These are phyloP conservation scores for Chrysoporthe cubensis DNA, from an alignment of 2,329 filamentous ascomycete genomes.

Conservation along the genomic window DNA sequence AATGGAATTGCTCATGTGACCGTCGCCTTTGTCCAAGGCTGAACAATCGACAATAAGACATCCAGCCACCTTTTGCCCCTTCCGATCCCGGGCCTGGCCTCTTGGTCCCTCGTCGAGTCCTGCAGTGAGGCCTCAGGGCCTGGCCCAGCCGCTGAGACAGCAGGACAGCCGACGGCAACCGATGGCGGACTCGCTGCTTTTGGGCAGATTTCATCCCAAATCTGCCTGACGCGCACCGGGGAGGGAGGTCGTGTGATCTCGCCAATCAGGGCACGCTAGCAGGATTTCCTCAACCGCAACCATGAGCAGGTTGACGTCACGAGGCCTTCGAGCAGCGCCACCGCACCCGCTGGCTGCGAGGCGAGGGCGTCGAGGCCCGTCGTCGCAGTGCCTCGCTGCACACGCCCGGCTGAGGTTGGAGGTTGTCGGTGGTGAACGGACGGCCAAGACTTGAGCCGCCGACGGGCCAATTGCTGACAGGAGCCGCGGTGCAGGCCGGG, in stretches of 20 bases:
- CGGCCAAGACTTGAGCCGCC: neutral
- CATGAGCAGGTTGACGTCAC: neutral
- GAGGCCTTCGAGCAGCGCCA: neutral
- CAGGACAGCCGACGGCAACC: neutral
- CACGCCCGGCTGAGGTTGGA: neutral
- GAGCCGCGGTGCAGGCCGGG: neutral
- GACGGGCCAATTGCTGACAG: neutral
- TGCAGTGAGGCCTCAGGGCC: neutral
- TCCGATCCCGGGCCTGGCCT: neutral
- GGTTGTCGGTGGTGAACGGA: neutral
- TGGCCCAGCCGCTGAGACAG: neutral
- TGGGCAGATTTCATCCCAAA: neutral
- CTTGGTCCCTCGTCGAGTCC: too few relatives aligned
- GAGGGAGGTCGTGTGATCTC: neutral
- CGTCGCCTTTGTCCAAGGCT: neutral
- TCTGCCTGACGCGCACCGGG: too few relatives aligned
- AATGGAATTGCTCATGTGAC: constrained; percentile 8
- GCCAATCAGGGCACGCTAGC: neutral
- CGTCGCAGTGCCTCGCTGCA: neutral
- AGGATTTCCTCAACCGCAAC: neutral
- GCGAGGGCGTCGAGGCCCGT: neutral
- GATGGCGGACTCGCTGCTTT: neutral
- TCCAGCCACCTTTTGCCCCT: constrained; percentile 13
- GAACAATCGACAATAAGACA: neutral
- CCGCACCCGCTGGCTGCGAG: neutral